Evolutionary conservation across 1,284 basidiomycete genomes (phyloP).

Genomic region (Taiwanofungus camphoratus): DNA sequence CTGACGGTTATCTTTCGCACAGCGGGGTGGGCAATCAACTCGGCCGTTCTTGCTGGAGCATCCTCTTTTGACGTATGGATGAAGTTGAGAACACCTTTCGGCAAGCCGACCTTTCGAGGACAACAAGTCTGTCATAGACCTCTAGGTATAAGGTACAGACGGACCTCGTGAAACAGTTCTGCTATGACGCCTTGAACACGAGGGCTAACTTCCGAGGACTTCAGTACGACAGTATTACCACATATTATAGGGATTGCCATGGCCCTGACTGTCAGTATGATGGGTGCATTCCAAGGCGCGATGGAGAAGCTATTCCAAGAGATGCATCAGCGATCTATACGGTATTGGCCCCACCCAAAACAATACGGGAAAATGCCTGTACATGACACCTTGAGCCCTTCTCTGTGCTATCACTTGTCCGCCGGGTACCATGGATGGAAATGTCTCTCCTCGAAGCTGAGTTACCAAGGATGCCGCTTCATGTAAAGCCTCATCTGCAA

Average conservation of each 20-base stretch:
- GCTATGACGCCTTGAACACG: slow-evolving; percentile 41
- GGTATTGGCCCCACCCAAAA: background rate
- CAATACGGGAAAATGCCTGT: slow-evolving; percentile 5
- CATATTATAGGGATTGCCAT: slow-evolving; percentile 49
- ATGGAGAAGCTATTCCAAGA: slow-evolving; percentile 10
- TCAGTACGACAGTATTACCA: slow-evolving; percentile 59
- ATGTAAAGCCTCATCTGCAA: slow-evolving; percentile 8
- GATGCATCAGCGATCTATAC: background rate
- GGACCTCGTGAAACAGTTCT: slow-evolving; percentile 41
- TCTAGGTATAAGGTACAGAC: background rate
- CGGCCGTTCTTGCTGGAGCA: slow-evolving; percentile 12
- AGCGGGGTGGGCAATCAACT: slow-evolving; percentile 20
- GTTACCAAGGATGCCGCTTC: slow-evolving; percentile 17
- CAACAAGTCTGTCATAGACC: background rate
- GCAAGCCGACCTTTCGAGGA: slow-evolving; percentile 19
- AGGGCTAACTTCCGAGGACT: slow-evolving; percentile 53
- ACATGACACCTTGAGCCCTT: slow-evolving; percentile 29
- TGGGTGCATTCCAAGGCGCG: slow-evolving; percentile 39
- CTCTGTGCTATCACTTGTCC: slow-evolving; percentile 26
- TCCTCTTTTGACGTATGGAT: slow-evolving; percentile 17
- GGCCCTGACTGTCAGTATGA: slow-evolving; percentile 40
- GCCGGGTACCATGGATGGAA: slow-evolving; percentile 24
- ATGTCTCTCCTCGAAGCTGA: slow-evolving; percentile 26
- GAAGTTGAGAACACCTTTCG: slow-evolving; percentile 20
- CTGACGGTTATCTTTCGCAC: slow-evolving; percentile 22